phyloP scores from a whole-genome alignment of 441 rosid genomes.

The Lepidium campestre region DNA sequence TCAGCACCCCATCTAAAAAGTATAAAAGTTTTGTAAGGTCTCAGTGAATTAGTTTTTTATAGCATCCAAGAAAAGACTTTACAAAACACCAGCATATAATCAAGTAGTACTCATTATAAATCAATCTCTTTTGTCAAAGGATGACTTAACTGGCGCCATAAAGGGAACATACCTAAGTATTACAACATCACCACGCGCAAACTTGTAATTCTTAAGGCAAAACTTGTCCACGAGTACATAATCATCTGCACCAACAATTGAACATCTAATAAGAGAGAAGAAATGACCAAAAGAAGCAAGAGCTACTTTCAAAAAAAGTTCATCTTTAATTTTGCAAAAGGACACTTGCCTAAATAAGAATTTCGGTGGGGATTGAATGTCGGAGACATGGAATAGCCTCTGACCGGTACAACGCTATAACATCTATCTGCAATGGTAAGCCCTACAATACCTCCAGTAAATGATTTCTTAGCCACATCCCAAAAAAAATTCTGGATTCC shows the following conservation, averaged over 20 bases:
- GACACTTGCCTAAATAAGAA: conserved; percentile 20
- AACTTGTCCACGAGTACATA: conserved; percentile 67
- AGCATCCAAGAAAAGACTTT: background rate
- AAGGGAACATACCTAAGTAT: conserved; percentile 50
- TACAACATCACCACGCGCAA: conserved; percentile 72
- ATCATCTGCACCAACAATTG: conserved; percentile 35
- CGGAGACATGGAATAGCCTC: conserved; percentile 36
- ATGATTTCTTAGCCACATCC: conserved; percentile 26
- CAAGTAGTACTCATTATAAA: background rate
- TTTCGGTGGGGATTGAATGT: conserved; percentile 25
- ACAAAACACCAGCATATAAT: background rate
- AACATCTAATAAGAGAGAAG: background rate
- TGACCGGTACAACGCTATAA: conserved; percentile 27
- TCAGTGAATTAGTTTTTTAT: background rate
- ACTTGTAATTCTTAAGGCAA: conserved; percentile 63
- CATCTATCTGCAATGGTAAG: conserved; percentile 34
- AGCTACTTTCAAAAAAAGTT: background rate
- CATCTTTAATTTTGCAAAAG: background rate
- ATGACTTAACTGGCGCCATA: background rate
- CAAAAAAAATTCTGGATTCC: conserved; percentile 21
- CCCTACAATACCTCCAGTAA: conserved; percentile 30
- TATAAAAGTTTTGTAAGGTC: background rate
- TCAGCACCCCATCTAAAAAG: background rate
- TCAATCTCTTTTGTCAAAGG: background rate
- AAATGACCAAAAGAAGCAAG: background rate